These are phyloP conservation scores for Corylus avellana DNA, from an alignment of 306 rosid genomes.

Conservation along the genomic window DNA sequence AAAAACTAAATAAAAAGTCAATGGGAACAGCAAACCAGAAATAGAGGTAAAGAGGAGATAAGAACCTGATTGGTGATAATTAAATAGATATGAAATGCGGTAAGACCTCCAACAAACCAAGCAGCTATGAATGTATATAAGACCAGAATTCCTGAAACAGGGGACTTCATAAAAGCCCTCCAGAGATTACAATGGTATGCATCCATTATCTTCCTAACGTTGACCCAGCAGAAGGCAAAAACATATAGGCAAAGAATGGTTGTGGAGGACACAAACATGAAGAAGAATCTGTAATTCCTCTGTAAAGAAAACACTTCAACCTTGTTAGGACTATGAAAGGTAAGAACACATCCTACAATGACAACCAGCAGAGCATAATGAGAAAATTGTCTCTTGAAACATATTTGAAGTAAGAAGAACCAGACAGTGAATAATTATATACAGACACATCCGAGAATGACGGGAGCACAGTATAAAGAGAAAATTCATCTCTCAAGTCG, in stretches of 20 bases:
- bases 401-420: background rate
- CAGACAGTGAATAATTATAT: background rate
- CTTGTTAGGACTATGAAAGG: constrained; percentile 19
- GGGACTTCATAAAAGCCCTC: constrained; percentile 42
- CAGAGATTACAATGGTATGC: constrained; percentile 26
- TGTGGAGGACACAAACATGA: constrained; percentile 52
- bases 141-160: constrained; percentile 40
- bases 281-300: constrained; percentile 54
- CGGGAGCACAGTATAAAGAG: constrained; percentile 3
- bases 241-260: constrained; percentile 44
- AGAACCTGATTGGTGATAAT: constrained; percentile 47
- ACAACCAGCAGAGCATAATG: background rate
- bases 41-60: background rate
- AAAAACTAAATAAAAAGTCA: background rate
- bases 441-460: background rate
- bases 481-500: background rate
- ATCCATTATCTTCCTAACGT: constrained; percentile 34
- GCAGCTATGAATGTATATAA: constrained; percentile 39
- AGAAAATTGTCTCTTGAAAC: background rate
- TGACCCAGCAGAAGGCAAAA: constrained; percentile 52
- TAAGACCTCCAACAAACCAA: constrained; percentile 54
- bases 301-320: constrained; percentile 29
- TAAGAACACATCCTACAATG: background rate
- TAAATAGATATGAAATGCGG: constrained; percentile 40
- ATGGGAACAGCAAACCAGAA: background rate